Evolutionary conservation across 306 rosid species (phyloP), one percentile per base, ranked within the genome.

Genomic region (Alnus glutinosa): DNA sequence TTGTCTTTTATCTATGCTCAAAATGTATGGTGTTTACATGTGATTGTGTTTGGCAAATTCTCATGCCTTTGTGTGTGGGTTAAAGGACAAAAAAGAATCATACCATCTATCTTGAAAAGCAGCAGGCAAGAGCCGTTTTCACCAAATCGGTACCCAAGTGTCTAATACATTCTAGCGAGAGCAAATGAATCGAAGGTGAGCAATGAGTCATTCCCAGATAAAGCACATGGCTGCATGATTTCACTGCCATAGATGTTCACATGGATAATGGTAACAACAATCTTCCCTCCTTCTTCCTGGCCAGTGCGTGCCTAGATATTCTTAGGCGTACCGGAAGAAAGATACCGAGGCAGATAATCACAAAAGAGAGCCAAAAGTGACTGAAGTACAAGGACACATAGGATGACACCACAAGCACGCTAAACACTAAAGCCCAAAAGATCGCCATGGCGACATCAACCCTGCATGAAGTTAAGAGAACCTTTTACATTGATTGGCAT

Each of bases 261-360:
- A 82, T 69, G 50, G 78, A 77, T 75, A 79, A 47, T 12, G 85
- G 85, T 63, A 85, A 67, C 30, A 63, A 44, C 63, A 79, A 1
- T 71, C 75, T 74, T 78, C 80, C 44, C n/a, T 82, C 88, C 67
- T 70, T 79, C 67, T 47, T 85, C 75, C 48, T 75, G 34, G 78
- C 51, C 48, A 75, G 61, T 66, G 82, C 81, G 55, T 46, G 73
- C 78, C 81, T 71, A 63, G 59, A 81, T 75, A 55, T 55, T 78
- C 74, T 79, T 73, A 79, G 83, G n/a, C 78, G 81, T 51, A 75
- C 18, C 14, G 55, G 78, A 63, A 83, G 83, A 83, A 83, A 47
- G 66, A 83, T 49, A 36, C 83, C 83, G 2, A 83, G 15, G 79
- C 80, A 51, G 39, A 75, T 28, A 50, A 83, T 67, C 54, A 62